Evolutionary conservation across 2,329 filamentous ascomycete genomes (phyloP).

Genomic region (Paecilomyces sp.): DNA sequence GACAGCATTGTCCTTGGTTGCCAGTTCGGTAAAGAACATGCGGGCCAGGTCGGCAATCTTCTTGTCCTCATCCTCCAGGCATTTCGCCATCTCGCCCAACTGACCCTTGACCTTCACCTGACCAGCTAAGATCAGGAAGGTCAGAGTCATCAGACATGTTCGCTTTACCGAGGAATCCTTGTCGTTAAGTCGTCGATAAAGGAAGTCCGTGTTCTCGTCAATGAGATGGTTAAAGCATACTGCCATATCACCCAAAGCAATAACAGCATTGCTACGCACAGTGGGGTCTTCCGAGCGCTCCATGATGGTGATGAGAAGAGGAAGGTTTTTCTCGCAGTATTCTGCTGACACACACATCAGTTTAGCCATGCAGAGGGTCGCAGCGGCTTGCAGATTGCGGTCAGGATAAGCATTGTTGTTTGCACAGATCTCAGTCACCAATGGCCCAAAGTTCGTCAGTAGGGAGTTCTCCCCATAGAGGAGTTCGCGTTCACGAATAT

Average conservation of each 20-base stretch:
- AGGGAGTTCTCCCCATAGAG: slow-evolving; percentile 77
- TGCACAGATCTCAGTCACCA: slow-evolving; percentile 88
- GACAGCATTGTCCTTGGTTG: slow-evolving; percentile 96
- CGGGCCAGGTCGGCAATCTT: slow-evolving; percentile 85
- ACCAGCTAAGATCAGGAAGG: slow-evolving; percentile 91
- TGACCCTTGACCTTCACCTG: slow-evolving; percentile 99
- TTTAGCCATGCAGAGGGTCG: slow-evolving; percentile 91
- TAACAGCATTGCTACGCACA: slow-evolving; percentile 91
- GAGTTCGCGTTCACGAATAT: slow-evolving; percentile 77
- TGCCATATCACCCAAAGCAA: slow-evolving; percentile 96
- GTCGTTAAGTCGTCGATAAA: slow-evolving; percentile 90
- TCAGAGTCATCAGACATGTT: slow-evolving; percentile 96
- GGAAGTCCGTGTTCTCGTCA: slow-evolving; percentile 97
- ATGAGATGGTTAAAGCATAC: slow-evolving; percentile 99
- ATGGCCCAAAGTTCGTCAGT: slow-evolving; percentile 80
- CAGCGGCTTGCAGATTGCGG: slow-evolving; percentile 82
- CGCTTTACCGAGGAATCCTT: slow-evolving; percentile 84
- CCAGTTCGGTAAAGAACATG: slow-evolving; percentile 98
- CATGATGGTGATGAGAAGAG: slow-evolving; percentile 94
- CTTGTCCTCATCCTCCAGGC: slow-evolving; percentile 91
- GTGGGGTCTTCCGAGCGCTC: slow-evolving; percentile 89
- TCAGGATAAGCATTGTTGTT: slow-evolving; percentile 91
- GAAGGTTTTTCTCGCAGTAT: slow-evolving; percentile 90
- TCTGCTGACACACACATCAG: slow-evolving; percentile 97
- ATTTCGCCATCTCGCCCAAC: slow-evolving; percentile 98